Base-by-base conservation (phyloP, 2,329 filamentous ascomycete genomes). In the Bertia moriformis region DNA sequence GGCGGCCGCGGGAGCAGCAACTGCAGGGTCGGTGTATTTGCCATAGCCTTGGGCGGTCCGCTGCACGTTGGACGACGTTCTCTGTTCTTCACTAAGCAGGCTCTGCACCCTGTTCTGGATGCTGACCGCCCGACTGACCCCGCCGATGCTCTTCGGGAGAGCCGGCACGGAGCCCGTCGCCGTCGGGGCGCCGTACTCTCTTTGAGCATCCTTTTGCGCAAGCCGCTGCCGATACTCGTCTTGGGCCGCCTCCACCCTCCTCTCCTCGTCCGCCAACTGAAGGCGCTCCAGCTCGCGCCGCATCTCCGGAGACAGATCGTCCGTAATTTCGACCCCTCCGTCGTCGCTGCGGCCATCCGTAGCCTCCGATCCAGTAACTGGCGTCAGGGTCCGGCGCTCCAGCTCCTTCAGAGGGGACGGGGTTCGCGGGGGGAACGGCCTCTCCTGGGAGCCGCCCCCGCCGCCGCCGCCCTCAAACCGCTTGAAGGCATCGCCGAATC, bases 401-500 rank as follows among this genome's bases (percentile, higher is more conserved):
- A 57, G 49, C 39, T 65, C 65, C 48, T 66, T 67, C 18, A 64
- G 56, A 3, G 67, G 69, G 3, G 69, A 71, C 2, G 67, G 62
- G 13, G 65, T 65, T 24, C 66, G 60, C 4, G 48, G 51, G n/a
- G 48, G 53, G 14, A 49, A 50, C 10, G 47, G 45, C 33, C 17
- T 38, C 52, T 41, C 48, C 47, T 43, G 35, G 45, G 49, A 51
- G 43, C 57, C 58, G 42, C 65, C 71, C n/a, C n/a, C n/a, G n/a
- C n/a, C n/a, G n/a, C n/a, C n/a, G n/a, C n/a, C n/a, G 18, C 65
- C 68, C 56, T 98, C 91, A 48, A 96, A 96, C 4, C 83, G 73
- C 51, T 91, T 87, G 61, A 96, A 95, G 3, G 89, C 88, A 50
- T 95, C 88, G 1, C 88, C 86, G 55, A 96, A 95, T 48, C 82